Evolutionary conservation across 2,329 filamentous ascomycete species (phyloP).

Genomic region (Colletotrichum chrysophilum): DNA sequence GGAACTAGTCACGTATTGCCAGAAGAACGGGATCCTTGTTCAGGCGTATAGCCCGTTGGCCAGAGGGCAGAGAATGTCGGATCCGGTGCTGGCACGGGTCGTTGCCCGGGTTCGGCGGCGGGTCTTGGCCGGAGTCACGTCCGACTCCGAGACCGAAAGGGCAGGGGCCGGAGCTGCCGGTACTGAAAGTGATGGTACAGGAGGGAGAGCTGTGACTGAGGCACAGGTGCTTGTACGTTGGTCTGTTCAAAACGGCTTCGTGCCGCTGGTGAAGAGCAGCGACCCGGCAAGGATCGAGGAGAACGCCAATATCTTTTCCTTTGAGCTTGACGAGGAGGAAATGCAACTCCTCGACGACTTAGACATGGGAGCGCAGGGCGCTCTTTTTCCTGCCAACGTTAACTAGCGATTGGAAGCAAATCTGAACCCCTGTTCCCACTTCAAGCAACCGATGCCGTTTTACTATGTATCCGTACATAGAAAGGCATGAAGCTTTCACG

Average conservation of each 20-base stretch:
- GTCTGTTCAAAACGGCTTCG: conserved; percentile 72
- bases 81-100: conserved; percentile 53
- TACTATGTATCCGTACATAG: no score
- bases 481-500: conserved; percentile 11
- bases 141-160: background rate
- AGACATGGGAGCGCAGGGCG: conserved; percentile 32
- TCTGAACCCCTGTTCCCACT: background rate
- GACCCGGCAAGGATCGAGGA: conserved; percentile 61
- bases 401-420: conserved; percentile 2
- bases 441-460: background rate
- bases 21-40: conserved; percentile 74
- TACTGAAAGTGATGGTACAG: conserved; percentile 34
- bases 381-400: conserved; percentile 35
- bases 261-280: conserved; percentile 72
- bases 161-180: background rate
- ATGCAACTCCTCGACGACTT: conserved; percentile 47
- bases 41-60: conserved; percentile 45
- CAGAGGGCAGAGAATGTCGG: conserved; percentile 43
- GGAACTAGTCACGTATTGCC: conserved; percentile 60
- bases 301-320: conserved; percentile 67
- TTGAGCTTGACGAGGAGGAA: conserved; percentile 61
- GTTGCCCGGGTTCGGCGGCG: background rate
- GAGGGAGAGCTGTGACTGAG: conserved; percentile 57
- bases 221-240: conserved; percentile 74
- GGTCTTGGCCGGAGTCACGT: background rate